Evolutionary conservation across 306 rosid genomes (phyloP), one percentile per base, ranked within the genome.

Genomic region (Cucurbita ficifolia): DNA sequence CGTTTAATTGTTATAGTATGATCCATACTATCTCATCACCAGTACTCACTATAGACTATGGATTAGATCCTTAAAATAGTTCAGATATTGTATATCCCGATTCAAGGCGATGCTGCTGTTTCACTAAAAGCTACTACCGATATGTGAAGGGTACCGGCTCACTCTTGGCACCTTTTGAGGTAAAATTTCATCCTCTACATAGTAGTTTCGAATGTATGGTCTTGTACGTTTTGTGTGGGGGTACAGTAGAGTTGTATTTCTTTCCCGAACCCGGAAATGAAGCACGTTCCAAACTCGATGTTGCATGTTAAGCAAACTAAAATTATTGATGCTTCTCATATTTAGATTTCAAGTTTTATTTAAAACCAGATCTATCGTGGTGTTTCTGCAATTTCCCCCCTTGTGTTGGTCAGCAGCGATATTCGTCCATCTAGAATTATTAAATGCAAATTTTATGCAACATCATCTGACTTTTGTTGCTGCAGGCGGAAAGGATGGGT

Each of bases 91-190:
- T 94, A 61, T 88, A 89, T 73, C 86, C 92, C 36, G 96, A 91
- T 85, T 94, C 99, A 69, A 87, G 81, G 83, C 88, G 96, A 65
- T 94, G 99, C 75, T 94, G 99, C 78, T 94, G 99, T 75, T 94
- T 91, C 75, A 94, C 96, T 5, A 94, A 91, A 86, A 88, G 99
- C 82, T 91, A 91, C 82, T 86, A 83, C 76, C 87, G 96, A 82
- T 94, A 91, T 51, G 90, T 94, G 84, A 94, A 94, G 85, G 97
- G 99, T 65, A 94, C 96, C 18, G 99, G 99, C 75, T 94, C 96
- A 35, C 91, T 89, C 78, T 82, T 94, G 82, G 96, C 97, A 19
- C 90, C 92, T 49, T 78, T 87, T 71, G 78, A 83, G 99, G 99
- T 91, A 75, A 42, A 73, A 42, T 70, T 59, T 81, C 77, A 73